These are phyloP conservation scores for Colletotrichum sp. DNA, from an alignment of 2,329 filamentous ascomycete genomes.

Conservation along the genomic window DNA sequence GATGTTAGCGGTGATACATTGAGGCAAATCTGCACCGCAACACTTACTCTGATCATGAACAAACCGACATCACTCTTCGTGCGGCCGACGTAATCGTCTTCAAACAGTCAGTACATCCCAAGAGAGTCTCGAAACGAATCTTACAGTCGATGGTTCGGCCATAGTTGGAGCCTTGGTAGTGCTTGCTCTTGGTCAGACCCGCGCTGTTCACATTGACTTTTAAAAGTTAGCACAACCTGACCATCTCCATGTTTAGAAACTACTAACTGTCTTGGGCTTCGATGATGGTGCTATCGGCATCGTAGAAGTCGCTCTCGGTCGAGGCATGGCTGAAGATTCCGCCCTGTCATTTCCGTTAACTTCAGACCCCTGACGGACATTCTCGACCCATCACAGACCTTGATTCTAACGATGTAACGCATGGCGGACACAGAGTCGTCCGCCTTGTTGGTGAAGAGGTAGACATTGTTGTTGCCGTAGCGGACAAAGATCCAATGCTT, in stretches of 20 bases:
- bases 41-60: conserved; percentile 35
- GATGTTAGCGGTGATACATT: neutral
- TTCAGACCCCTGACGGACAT: neutral
- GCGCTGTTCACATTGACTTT: conserved; percentile 24
- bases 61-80: conserved; percentile 38
- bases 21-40: neutral
- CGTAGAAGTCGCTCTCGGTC: conserved; percentile 33
- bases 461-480: conserved; percentile 41
- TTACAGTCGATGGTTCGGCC: conserved; percentile 24
- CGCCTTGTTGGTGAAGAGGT: conserved; percentile 47
- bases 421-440: conserved; percentile 41
- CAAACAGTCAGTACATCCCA: conserved; percentile 29
- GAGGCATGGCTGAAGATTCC: conserved; percentile 32
- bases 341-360: neutral
- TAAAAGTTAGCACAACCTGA: neutral
- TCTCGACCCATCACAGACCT: neutral
- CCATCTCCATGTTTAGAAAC: neutral
- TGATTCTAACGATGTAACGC: conserved; percentile 40
- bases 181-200: conserved; percentile 42
- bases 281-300: conserved; percentile 35
- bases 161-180: conserved; percentile 42
- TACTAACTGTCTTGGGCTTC: conserved; percentile 32
- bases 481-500: conserved; percentile 36
- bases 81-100: conserved; percentile 42
- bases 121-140: neutral